Percentiles rank a stretch among this genome's conserved stretches.
phyloP scores from a whole-genome alignment of 192 early-diverging fungal species.

The Coemansia sp. region DNA sequence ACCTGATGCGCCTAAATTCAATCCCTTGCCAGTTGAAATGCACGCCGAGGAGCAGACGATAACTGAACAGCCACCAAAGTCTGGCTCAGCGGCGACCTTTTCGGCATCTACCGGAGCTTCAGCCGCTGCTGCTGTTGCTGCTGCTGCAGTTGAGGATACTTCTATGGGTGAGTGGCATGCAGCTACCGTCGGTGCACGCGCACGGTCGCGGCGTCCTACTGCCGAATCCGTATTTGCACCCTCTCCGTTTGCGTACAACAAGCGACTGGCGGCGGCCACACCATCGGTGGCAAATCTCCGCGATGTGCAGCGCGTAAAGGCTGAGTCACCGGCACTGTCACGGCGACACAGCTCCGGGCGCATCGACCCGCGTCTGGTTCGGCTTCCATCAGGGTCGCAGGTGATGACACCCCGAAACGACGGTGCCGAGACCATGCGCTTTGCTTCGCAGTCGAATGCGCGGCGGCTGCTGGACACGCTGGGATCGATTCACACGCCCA shows the following conservation, averaged over 20 bases:
- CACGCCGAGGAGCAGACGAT: background rate
- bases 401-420: constrained; percentile 4
- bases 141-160: background rate
- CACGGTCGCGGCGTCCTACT: constrained; percentile 26
- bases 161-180: constrained; percentile 13
- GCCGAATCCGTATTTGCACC: constrained; percentile 44
- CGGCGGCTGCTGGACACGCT: constrained; percentile 48
- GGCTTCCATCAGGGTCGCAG: constrained; percentile 13
- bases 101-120: background rate
- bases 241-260: constrained; percentile 54
- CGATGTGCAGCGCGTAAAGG: constrained; percentile 34
- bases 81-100: constrained; percentile 1
- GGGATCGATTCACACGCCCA: constrained; percentile 40
- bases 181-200: constrained; percentile 22
- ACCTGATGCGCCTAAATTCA: background rate
- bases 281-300: constrained; percentile 44
- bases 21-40: constrained; percentile 5
- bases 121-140: background rate
- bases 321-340: constrained; percentile 25
- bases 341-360: constrained; percentile 41
- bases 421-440: constrained; percentile 9
- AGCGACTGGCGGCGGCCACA: constrained; percentile 39
- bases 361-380: constrained; percentile 15
- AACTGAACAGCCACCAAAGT: background rate
- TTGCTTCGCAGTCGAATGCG: constrained; percentile 40